Base-by-base conservation (phyloP, 345 rosid species). In the Gossypium longicalyx region DNA sequence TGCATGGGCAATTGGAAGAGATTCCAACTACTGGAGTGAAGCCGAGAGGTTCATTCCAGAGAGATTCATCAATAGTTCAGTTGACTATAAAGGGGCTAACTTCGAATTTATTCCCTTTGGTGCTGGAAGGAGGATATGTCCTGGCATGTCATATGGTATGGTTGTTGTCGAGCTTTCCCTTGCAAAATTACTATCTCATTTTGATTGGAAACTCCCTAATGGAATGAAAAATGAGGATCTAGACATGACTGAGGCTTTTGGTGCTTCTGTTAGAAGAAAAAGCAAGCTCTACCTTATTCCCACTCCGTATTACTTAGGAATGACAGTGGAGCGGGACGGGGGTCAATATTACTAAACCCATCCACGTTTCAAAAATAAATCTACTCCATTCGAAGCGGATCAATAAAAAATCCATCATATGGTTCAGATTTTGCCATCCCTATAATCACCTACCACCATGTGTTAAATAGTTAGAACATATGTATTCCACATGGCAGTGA, bases 21-120 rank as follows among this genome's bases (percentile, higher is more conserved):
- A 82, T 71, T 77, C 47, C 47, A 41, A 51, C 75, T 80, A 17
- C 68, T 74, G 16, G 76, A 75, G 3, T 80, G 65, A 74, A 12
- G 85, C 83, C 7, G 83, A 82, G 63, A 80, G 83, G 77, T 84
- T 84, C 8, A 70, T 69, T 12, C 67, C 82, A 19, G 70, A 66
- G 70, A 66, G 70, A 41, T 66, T 66, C 70, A 2, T 45, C 25
- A 9, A 67, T 43, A 4, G 70, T 67, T 67, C 53, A 16, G 15
- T 67, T 13, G 70, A 67, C 52, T 45, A 43, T 67, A 67, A 19
- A 44, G 70, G 70, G 8, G 0, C 9, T 17, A 7, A 67, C 52
- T 67, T 67, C 0, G 34, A 67, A n/a, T 67, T 77, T 83, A 22
- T 82, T 80, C 38, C 72, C 1, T 43, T 67, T 67, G 70, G 70